These are phyloP conservation scores for Bolboschoenus planiculmis DNA, from an alignment of 176 grass and related monocot genomes.

Conservation along the genomic window DNA sequence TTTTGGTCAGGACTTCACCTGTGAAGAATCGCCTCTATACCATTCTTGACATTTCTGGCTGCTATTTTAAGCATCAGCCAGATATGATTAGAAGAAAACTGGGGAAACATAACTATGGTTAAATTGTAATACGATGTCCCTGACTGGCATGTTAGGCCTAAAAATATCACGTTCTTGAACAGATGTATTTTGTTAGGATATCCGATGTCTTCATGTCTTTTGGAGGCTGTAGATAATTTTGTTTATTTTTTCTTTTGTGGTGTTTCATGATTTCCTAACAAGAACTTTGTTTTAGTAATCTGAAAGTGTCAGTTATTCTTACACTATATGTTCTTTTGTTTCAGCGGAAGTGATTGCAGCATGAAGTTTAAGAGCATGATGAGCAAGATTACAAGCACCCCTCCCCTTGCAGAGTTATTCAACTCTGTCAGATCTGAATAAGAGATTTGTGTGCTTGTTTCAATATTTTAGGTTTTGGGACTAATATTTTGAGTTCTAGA, in stretches of 20 bases:
- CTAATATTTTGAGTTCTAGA: neutral
- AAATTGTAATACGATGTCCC: neutral
- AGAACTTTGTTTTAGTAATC: neutral
- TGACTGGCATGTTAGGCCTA: neutral
- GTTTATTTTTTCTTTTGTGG: neutral
- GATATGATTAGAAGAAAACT: neutral
- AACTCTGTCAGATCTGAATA: constrained; percentile 84
- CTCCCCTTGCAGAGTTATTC: constrained; percentile 70
- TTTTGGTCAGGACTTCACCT: neutral
- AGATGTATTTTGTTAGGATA: neutral
- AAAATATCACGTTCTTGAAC: neutral
- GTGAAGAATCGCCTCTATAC: neutral
- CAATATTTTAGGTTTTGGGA: neutral
- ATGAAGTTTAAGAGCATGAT: constrained; percentile 94
- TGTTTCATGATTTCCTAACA: neutral
- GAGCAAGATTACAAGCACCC: constrained; percentile 52
- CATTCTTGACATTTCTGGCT: neutral
- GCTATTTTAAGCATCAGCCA: neutral
- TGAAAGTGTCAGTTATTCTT: neutral
- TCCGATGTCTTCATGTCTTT: neutral
- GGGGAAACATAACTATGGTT: neutral
- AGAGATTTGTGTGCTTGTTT: neutral
- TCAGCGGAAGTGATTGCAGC: constrained; percentile 78
- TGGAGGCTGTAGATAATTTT: neutral
- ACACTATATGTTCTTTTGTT: constrained; percentile 19